Base-by-base conservation (phyloP, 2,329 filamentous ascomycete species). In the Ceratocystis cubensis region DNA sequence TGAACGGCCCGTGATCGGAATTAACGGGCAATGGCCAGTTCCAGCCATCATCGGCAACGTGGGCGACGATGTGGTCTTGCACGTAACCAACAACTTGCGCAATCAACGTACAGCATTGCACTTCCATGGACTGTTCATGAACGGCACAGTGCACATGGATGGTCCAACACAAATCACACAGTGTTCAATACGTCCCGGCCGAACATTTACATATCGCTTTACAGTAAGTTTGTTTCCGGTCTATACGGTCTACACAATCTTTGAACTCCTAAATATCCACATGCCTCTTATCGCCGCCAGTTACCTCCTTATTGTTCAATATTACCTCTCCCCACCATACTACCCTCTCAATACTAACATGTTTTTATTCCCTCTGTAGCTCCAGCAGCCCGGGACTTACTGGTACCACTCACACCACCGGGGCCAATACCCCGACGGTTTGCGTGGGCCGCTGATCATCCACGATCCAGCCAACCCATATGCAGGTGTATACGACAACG, bases 21-120 rank as follows among this genome's bases (percentile, higher is more conserved):
- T 94, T 76, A 93, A 94, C 71, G 83, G 83, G 3, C 74, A 86
- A 76, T 91, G 88, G 87, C 89, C 89, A 1, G 81, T 88, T 64
- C 89, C 89, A 0, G 75, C 76, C 30, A 85, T 91, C 66, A 79
- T 82, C 64, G 86, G 82, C 46, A 80, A 80, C 61, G 76, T 85
- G 63, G 86, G 86, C 67, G 87, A 89, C 72, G 79, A 76, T 25
- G 70, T 88, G 63, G 72, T 87, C 67, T 76, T 87, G 69, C 83
- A 84, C 66, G 78, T 82, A 56, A 75, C 78, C 69, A 88, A 88
- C 72, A 75, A 77, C 25, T 77, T 88, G 5, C 82, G 82, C 5
- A 85, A 88, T 71, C 80, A 86, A 73, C 77, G 79, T 1, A 87
- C 85, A 0, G 83, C 83, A 56, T 75, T 88, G 64, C 84, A 84